Evolutionary conservation across 169 alveolate genomes (phyloP).

Genomic region (Plasmodium coatneyi): DNA sequence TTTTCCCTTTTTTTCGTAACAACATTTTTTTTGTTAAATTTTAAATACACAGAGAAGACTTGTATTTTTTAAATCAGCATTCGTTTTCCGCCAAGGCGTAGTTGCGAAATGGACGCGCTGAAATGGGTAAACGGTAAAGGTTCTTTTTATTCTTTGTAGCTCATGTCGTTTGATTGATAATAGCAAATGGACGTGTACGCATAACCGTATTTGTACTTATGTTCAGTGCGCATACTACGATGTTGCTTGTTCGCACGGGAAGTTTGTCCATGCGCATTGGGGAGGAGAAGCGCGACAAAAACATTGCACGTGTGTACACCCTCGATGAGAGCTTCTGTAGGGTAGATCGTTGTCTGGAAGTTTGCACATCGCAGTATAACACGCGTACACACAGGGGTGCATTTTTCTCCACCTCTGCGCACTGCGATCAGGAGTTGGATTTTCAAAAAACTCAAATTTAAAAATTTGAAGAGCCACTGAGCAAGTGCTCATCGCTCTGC

Average conservation of each 20-base stretch:
- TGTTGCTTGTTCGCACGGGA: not conserved
- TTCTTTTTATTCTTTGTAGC: not conserved
- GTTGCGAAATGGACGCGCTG: not conserved
- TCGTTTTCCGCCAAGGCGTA: not conserved
- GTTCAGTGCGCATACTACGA: not conserved
- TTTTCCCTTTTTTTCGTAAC: conserved; percentile 20
- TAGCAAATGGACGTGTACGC: not conserved
- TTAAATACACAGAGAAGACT: conserved; percentile 49
- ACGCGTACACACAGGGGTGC: not conserved
- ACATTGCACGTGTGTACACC: not conserved
- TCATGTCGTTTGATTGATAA: not conserved
- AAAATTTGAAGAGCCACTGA: not conserved
- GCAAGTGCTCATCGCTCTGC: not conserved
- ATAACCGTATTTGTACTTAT: not conserved
- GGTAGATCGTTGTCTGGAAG: not conserved
- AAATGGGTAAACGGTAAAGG: not conserved
- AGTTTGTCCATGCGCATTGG: not conserved
- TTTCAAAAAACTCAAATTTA: not conserved
- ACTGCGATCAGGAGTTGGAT: not conserved
- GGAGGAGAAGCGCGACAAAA: not conserved
- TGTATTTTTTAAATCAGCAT: conserved; percentile 2
- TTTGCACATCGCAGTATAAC: not conserved
- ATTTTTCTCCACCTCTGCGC: not conserved
- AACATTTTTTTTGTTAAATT: conserved; percentile 32
- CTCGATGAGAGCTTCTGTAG: not conserved